phyloP scores from a whole-genome alignment of 2,329 filamentous ascomycete genomes.

The Sphaerulina musiva region DNA sequence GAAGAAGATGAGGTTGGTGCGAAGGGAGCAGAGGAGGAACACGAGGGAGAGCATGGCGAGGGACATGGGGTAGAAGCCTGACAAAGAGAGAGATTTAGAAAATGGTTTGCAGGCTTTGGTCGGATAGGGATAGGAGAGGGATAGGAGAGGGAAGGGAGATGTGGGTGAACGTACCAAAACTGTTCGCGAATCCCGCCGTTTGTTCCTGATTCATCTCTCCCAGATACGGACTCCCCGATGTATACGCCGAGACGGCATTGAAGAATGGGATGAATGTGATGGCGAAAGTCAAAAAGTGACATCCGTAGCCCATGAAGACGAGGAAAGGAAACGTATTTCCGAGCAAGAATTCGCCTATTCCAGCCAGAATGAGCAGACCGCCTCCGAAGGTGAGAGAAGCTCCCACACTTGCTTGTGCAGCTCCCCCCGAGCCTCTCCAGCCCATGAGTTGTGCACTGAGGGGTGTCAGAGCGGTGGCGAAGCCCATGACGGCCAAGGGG shows the following conservation, averaged over 20 bases:
- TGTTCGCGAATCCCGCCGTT: conserved; percentile 16
- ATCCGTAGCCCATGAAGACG: conserved; percentile 25
- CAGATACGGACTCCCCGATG: conserved; percentile 16
- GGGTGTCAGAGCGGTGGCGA: conserved; percentile 20
- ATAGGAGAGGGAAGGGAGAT: too few species aligned
- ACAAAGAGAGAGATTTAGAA: neutral
- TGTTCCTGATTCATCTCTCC: conserved; percentile 13
- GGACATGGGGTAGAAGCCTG: conserved; percentile 19
- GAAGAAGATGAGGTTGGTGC: conserved; percentile 22
- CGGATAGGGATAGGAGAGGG: neutral
- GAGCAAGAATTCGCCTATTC: conserved; percentile 34
- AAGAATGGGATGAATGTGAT: conserved; percentile 21
- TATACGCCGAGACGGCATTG: conserved; percentile 20
- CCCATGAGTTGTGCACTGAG: conserved; percentile 19
- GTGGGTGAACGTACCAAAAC: conserved; percentile 14
- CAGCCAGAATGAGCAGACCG: conserved; percentile 31
- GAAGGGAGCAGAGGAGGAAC: conserved; percentile 20
- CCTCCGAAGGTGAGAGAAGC: conserved; percentile 33
- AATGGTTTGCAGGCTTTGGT: neutral
- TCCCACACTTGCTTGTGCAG: conserved; percentile 12
- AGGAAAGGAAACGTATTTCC: conserved; percentile 31
- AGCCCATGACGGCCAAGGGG: conserved; percentile 21
- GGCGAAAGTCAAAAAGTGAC: conserved; percentile 20
- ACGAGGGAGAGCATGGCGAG: conserved; percentile 27
- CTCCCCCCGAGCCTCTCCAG: conserved; percentile 12